These are phyloP conservation scores for Quambalaria eucalypti DNA, from an alignment of 1,284 basidiomycete genomes.

Conservation along the genomic window DNA sequence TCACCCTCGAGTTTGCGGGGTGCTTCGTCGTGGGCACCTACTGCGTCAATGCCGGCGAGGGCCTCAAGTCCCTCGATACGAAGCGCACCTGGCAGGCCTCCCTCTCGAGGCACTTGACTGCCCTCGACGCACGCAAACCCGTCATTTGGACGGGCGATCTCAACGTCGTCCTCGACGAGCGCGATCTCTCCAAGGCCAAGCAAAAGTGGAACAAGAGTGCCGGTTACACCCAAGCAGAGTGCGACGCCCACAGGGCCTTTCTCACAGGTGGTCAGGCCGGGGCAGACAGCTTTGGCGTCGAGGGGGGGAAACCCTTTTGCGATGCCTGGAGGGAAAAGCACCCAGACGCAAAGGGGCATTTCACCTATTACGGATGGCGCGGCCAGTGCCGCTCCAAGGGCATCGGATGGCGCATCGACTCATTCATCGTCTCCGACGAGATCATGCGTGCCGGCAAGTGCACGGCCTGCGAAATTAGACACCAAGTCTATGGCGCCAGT, in stretches of 20 bases:
- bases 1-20: constrained; percentile 68
- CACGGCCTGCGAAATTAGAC: constrained; percentile 68
- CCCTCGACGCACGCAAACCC: constrained; percentile 66
- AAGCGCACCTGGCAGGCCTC: constrained; percentile 35
- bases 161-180: constrained; percentile 61
- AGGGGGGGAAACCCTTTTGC: constrained; percentile 53
- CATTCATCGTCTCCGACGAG: constrained; percentile 51
- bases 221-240: constrained; percentile 55
- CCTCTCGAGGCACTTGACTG: constrained; percentile 58
- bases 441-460: constrained; percentile 42
- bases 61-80: constrained; percentile 54
- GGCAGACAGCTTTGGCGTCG: constrained; percentile 14
- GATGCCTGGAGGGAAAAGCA: constrained; percentile 72
- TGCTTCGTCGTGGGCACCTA: constrained; percentile 72
- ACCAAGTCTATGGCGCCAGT: constrained; percentile 46
- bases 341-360: constrained; percentile 58
- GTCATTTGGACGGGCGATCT: constrained; percentile 84
- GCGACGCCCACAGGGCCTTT: constrained; percentile 44
- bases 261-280: constrained; percentile 37
- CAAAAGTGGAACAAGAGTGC: constrained; percentile 50
- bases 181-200: constrained; percentile 47
- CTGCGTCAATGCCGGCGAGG: constrained; percentile 73
- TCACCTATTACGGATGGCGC: constrained; percentile 72
- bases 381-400: constrained; percentile 72
- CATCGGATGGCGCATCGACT: constrained; percentile 76